Evolutionary conservation across 805 yeast species (phyloP), one percentile per base, ranked within the genome.

Genomic region (Wickerhamomyces alni): DNA sequence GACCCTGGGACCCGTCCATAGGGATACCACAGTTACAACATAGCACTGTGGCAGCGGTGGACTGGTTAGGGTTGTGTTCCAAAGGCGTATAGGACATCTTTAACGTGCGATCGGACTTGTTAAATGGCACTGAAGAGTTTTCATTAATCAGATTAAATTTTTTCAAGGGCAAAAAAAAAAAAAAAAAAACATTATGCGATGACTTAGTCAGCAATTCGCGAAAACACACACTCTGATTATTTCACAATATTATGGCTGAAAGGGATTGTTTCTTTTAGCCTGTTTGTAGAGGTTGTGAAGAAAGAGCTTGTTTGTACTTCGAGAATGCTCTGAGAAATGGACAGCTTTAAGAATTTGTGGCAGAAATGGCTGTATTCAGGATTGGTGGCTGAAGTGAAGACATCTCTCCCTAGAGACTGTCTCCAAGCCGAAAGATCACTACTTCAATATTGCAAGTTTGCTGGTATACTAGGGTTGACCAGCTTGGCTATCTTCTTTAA

Each of bases 1-100:
- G 67, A 12, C 96, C 96, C 19, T 78, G 67, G 18, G 97, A 87
- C 33, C 98, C 98, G 59, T 93, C 98, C 77, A 93, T 87, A 33
- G 98, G 97, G 41, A 84, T 87, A 66, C 98, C 98, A 82, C 99
- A 93, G 82, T 87, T 87, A 66, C 95, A 88, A 72, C 99, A 93
- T 42, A 93, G 77, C 44, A 93, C 93, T 2, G 98, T 93, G 26
- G 97, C 94, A 16, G 70, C 74, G 8, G 54, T 48, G 13, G 48
- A 50, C 17, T 59, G 61, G 17, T 53, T 66, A 33, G 65, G 67
- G 25, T 52, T 49, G 27, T 49, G 54, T 37, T 65, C 66, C 38
- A 65, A 52, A 8, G 67, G 68, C 27, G 60, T 55, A 42, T 63
- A 65, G 24, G 63, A 61, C 69, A 64, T 63, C 33, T 34, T 41